phyloP scores from a whole-genome alignment of 78 protist species.

The Tieghemostelium lacteum region DNA sequence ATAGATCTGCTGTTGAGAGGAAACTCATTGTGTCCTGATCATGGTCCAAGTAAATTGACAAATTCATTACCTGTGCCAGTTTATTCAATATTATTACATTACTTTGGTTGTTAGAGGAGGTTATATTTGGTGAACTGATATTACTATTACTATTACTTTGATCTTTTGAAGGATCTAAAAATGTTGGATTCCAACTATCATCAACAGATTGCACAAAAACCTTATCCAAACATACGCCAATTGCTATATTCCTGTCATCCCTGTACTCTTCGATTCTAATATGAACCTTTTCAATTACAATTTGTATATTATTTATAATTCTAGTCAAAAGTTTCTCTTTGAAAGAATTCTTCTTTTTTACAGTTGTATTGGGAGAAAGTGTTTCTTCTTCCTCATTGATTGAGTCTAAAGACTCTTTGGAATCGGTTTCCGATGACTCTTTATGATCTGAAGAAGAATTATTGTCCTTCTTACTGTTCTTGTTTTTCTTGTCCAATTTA shows the following conservation, averaged over 20 bases:
- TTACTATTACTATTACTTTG: not conserved
- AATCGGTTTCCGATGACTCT: not conserved
- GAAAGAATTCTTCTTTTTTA: constrained; percentile 49
- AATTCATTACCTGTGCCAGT: constrained; percentile 36
- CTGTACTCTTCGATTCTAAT: constrained; percentile 59
- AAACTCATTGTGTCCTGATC: constrained; percentile 8
- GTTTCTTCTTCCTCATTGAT: not conserved
- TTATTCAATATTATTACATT: constrained; percentile 39
- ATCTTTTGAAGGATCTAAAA: constrained; percentile 2
- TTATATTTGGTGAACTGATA: not conserved
- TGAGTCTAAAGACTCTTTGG: not conserved
- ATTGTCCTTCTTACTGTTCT: constrained; percentile 35
- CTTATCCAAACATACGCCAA: constrained; percentile 62
- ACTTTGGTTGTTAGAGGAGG: not conserved
- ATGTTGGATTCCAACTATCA: constrained; percentile 48
- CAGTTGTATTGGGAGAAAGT: not conserved
- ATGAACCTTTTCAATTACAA: constrained; percentile 65
- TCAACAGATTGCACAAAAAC: constrained; percentile 49
- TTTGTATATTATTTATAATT: constrained; percentile 59
- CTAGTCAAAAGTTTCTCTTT: constrained; percentile 58
- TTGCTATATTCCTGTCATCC: constrained; percentile 15
- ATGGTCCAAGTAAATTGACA: constrained; percentile 54
- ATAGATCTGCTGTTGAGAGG: constrained; percentile 36
- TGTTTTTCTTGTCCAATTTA: constrained; percentile 12
- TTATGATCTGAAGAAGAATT: constrained; percentile 2